phyloP scores from a whole-genome alignment of 768 basidiomycete genomes.

The Exsudoporus frostii region DNA sequence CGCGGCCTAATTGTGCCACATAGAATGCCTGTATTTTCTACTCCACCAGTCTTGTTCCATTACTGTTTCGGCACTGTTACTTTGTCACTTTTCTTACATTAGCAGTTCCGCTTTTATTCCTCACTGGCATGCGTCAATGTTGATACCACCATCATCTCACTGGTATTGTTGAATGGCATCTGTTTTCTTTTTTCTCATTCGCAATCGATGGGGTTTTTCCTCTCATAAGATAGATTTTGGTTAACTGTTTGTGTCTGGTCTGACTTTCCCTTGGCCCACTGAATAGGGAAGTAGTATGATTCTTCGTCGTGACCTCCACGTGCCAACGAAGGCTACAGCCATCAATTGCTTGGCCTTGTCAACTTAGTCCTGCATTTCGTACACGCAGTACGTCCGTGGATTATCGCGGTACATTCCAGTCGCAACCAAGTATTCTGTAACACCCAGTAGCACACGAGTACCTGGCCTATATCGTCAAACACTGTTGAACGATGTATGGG shows the following conservation, averaged over 20 bases:
- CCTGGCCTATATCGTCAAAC: not conserved
- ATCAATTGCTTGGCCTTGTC: not conserved
- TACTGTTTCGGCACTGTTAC: slow-evolving; percentile 8
- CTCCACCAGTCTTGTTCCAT: slow-evolving; percentile 1
- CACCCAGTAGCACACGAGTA: not conserved
- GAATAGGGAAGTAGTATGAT: not conserved
- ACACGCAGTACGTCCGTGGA: not conserved
- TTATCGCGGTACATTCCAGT: not conserved
- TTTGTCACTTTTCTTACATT: slow-evolving; percentile 5
- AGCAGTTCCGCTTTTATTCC: not conserved
- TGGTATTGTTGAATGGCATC: not conserved
- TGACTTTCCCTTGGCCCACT: too few species aligned
- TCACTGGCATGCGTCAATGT: not conserved
- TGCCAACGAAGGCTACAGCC: slow-evolving; percentile 1
- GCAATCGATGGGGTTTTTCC: slow-evolving; percentile 6
- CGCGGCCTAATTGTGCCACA: slow-evolving; percentile 14
- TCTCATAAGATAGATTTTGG: not conserved
- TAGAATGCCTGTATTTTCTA: slow-evolving; percentile 19
- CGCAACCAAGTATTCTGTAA: not conserved
- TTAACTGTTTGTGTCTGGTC: not conserved
- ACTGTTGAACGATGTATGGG: not conserved
- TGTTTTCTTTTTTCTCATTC: not conserved
- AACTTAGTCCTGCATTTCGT: not conserved
- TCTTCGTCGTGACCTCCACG: slow-evolving; percentile 5
- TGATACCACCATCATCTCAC: slow-evolving; percentile 1